Conservation (phyloP, 306 rosid genomes). For the Fragaria iinumae region DNA sequence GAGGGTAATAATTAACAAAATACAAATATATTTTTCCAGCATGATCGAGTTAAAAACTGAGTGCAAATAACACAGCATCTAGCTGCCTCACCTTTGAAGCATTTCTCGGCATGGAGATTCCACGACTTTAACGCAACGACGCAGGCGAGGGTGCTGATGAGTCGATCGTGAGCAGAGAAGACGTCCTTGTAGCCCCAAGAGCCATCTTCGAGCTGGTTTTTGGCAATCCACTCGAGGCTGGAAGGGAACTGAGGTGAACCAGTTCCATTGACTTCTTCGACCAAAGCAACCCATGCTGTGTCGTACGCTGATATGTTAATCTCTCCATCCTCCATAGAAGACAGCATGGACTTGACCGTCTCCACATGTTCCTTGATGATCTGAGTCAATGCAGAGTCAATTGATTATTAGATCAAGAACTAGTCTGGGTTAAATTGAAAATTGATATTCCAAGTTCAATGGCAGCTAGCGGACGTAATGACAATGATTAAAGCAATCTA, state of each 20-base stretch:
- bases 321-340: constrained; percentile 71
- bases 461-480: too few species aligned
- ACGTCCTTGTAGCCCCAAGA: constrained; percentile 79
- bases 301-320: constrained; percentile 79
- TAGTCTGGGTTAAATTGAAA: background rate
- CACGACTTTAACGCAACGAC: constrained; percentile 69
- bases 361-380: constrained; percentile 38
- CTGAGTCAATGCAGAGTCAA: constrained; percentile 26
- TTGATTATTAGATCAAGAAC: too few species aligned
- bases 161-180: constrained; percentile 73
- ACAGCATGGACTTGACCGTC: constrained; percentile 48
- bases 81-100: constrained; percentile 47
- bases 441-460: background rate
- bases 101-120: constrained; percentile 61
- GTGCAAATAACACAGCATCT: background rate
- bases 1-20: background rate
- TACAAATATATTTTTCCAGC: background rate
- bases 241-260: constrained; percentile 69
- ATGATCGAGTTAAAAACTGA: background rate
- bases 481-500: too few species aligned
- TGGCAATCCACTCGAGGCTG: constrained; percentile 71
- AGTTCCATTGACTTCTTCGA: constrained; percentile 49
- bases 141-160: constrained; percentile 74
- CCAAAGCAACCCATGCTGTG: constrained; percentile 97
- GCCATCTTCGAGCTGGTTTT: constrained; percentile 74